Conservation (phyloP, 257 asterid species). For the Hygrophila difformis region DNA sequence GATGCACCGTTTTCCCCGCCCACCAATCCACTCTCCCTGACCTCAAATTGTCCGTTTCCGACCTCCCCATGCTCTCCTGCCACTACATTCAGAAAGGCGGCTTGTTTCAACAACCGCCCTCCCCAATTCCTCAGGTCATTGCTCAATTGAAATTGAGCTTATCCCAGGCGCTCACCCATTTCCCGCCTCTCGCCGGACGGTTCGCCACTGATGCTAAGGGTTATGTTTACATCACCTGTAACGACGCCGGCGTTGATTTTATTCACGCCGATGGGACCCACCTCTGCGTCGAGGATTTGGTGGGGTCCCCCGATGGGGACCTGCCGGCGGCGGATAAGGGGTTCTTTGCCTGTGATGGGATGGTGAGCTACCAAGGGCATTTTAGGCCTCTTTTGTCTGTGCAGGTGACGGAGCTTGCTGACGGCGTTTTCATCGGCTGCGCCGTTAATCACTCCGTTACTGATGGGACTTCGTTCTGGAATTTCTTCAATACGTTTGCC, state of each 20-base stretch:
- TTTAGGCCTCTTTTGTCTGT: constrained; percentile 43
- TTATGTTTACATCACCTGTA: constrained; percentile 43
- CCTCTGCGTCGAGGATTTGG: constrained; percentile 29
- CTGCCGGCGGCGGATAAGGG: constrained; percentile 30
- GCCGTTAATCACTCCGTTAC: constrained; percentile 58
- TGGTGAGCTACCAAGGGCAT: constrained; percentile 52
- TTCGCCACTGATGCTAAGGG: constrained; percentile 42
- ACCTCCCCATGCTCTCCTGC: constrained; percentile 73
- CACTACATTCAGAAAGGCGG: constrained; percentile 73
- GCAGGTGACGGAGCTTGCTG: constrained; percentile 60
- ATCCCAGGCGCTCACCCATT: constrained; percentile 35
- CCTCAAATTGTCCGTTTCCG: constrained; percentile 63
- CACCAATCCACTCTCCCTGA: constrained; percentile 25
- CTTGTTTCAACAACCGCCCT: constrained; percentile 30
- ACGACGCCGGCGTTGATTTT: constrained; percentile 53
- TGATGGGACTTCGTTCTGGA: constrained; percentile 62
- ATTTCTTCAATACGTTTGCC: constrained; percentile 34
- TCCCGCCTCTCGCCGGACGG: constrained; percentile 74
- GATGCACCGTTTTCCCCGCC: constrained; percentile 34
- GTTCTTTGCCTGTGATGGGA: constrained; percentile 38
- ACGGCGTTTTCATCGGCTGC: constrained; percentile 63
- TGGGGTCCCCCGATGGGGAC: constrained; percentile 20
- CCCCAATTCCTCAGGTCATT: constrained; percentile 29
- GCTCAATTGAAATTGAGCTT: constrained; percentile 25
- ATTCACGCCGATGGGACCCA: constrained; percentile 31